phyloP scores from a whole-genome alignment of 1,284 basidiomycete genomes.

The Dichomitus squalens region DNA sequence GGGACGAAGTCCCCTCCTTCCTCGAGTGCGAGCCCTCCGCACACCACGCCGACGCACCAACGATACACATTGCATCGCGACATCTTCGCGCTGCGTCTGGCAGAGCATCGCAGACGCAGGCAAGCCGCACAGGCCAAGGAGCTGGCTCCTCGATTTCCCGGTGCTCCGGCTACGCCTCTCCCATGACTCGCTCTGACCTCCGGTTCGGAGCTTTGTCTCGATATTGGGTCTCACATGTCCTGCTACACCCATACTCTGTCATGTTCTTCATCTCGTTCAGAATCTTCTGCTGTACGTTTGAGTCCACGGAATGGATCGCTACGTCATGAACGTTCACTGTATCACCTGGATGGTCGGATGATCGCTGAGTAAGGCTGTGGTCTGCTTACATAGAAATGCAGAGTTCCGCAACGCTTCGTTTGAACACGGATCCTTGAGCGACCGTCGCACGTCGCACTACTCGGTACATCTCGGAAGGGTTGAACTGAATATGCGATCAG shows the following conservation, averaged over 20 bases:
- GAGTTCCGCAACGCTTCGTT: background rate
- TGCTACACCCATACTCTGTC: background rate
- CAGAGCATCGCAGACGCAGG: conserved; percentile 41
- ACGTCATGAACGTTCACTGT: no score
- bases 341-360: background rate
- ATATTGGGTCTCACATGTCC: background rate
- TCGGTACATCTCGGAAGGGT: background rate
- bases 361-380: background rate
- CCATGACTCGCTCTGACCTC: conserved; percentile 11
- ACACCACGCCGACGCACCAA: conserved; percentile 35
- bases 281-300: conserved; percentile 3
- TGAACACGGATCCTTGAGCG: background rate
- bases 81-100: conserved; percentile 42
- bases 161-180: conserved; percentile 33
- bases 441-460: background rate
- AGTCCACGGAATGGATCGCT: conserved; percentile 9
- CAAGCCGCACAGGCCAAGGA: conserved; percentile 41
- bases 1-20: conserved; percentile 23
- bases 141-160: conserved; percentile 41
- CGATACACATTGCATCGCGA: conserved; percentile 44
- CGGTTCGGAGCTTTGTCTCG: background rate
- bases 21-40: conserved; percentile 20
- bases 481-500: no score
- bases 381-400: background rate
- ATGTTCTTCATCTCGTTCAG: conserved; percentile 7